Evolutionary conservation across 495 filamentous ascomycete species (phyloP).

Genomic region (Aspergillus haitiensis): DNA sequence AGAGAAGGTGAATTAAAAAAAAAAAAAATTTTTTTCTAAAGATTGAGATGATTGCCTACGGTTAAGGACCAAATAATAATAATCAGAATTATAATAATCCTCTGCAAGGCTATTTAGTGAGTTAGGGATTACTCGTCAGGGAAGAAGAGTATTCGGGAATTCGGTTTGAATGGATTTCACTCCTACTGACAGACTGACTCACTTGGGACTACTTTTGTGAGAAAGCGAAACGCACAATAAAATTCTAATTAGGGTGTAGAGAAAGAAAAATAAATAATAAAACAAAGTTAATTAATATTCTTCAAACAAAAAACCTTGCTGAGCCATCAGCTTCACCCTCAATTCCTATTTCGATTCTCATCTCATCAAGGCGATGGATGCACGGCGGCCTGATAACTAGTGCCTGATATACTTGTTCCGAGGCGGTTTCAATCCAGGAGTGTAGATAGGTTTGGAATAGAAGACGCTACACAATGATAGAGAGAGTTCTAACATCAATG

Average conservation of each 20-base stretch:
- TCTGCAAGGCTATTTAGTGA: conserved; percentile 6
- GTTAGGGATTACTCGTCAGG: not conserved
- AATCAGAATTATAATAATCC: conserved; percentile 9
- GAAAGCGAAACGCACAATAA: conserved; percentile 17
- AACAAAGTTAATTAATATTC: conserved; percentile 9
- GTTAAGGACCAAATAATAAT: not conserved
- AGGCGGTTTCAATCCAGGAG: not conserved
- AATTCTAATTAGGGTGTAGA: not conserved
- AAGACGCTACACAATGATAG: too few relatives aligned
- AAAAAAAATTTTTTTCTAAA: not conserved
- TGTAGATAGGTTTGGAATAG: not conserved
- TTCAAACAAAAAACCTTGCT: conserved; percentile 1
- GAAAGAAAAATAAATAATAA: conserved; percentile 4
- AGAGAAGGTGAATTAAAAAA: conserved; percentile 15
- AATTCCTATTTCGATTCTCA: conserved; percentile 10
- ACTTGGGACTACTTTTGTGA: not conserved
- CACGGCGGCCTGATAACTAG: conserved; percentile 36
- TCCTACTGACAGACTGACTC: not conserved
- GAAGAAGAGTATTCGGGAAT: not conserved
- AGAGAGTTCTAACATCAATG: too few relatives aligned
- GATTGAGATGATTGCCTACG: not conserved
- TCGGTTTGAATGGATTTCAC: not conserved
- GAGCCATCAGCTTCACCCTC: conserved; percentile 5
- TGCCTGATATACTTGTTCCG: conserved; percentile 21
- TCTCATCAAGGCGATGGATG: conserved; percentile 28